These are phyloP conservation scores for Chloromonas sp. DNA, from an alignment of 163 green algal genomes.

Conservation along the genomic window DNA sequence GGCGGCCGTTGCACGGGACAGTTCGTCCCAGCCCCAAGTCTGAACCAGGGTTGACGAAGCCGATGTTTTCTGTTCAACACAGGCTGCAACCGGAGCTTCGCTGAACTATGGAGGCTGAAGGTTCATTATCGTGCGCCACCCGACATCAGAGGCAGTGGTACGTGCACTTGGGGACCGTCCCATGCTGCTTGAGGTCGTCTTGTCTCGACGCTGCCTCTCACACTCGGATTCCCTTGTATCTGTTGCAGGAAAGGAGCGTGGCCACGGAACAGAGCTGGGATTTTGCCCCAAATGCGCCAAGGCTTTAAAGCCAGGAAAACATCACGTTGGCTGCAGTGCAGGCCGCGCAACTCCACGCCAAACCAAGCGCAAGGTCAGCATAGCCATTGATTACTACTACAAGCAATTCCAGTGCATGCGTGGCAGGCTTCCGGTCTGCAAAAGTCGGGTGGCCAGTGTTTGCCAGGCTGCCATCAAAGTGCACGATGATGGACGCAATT, in stretches of 20 bases:
- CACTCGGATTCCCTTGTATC: no score
- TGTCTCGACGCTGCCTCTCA: not conserved
- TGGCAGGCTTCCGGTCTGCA: no score
- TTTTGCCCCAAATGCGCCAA: slow-evolving; percentile 79
- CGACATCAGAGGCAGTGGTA: slow-evolving; percentile 67
- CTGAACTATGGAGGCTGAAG: slow-evolving; percentile 60
- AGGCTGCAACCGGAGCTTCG: slow-evolving; percentile 59
- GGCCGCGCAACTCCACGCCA: not conserved
- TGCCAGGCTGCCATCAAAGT: not conserved
- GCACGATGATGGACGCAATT: not conserved
- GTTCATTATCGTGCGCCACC: slow-evolving; percentile 65
- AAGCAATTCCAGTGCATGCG: no score
- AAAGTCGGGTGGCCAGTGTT: not conserved
- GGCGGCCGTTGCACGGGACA: no score
- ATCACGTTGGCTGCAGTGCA: slow-evolving; percentile 71
- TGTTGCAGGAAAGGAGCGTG: slow-evolving; percentile 64
- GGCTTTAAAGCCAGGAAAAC: slow-evolving; percentile 71
- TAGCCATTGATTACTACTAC: not conserved
- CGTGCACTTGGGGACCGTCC: not conserved
- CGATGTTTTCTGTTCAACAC: not conserved
- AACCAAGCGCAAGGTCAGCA: slow-evolving; percentile 1
- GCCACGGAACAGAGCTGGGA: slow-evolving; percentile 73
- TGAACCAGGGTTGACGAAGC: no score
- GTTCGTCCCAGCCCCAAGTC: no score
- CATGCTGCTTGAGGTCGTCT: not conserved